Conservation (phyloP, 139 green algal genomes). For the Eudorina sp. region DNA sequence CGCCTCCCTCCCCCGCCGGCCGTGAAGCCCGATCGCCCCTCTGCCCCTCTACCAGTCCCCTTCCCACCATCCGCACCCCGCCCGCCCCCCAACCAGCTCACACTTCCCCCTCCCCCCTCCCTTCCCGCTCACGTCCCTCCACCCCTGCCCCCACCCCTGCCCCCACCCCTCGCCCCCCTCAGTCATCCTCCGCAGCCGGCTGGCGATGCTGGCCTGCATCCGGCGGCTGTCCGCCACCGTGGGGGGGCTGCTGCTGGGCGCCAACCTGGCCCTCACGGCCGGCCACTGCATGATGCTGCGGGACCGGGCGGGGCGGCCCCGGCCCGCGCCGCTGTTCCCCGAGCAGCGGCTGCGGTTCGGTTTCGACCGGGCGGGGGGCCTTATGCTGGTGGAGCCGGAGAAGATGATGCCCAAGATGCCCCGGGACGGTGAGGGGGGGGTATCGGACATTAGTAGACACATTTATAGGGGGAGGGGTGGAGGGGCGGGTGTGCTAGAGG, state of each 20-base stretch:
- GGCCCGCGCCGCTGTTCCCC: conserved; percentile 1
- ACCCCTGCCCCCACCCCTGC: background rate
- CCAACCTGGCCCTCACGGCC: conserved; percentile 38
- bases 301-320: background rate
- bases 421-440: background rate
- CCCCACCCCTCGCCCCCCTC: background rate
- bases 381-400: conserved; percentile 31
- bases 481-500: too few relatives aligned
- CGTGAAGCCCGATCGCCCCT: too few relatives aligned
- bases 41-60: background rate
- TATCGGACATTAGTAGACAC: too few relatives aligned
- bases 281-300: conserved; percentile 25
- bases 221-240: background rate
- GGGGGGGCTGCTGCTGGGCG: conserved; percentile 36
- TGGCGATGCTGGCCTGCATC: conserved; percentile 13
- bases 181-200: conserved; percentile 34
- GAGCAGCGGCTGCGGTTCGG: conserved; percentile 45
- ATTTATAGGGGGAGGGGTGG: too few relatives aligned
- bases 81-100: too few relatives aligned
- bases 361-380: background rate
- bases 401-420: background rate
- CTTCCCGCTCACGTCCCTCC: background rate
- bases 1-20: background rate
- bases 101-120: background rate
- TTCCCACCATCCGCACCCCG: background rate